Percentiles rank a stretch among this genome's conserved stretches.
Evolutionary conservation across 176 grass and related monocot genomes (phyloP).

Genomic region (Rhynchospora tenuis): DNA sequence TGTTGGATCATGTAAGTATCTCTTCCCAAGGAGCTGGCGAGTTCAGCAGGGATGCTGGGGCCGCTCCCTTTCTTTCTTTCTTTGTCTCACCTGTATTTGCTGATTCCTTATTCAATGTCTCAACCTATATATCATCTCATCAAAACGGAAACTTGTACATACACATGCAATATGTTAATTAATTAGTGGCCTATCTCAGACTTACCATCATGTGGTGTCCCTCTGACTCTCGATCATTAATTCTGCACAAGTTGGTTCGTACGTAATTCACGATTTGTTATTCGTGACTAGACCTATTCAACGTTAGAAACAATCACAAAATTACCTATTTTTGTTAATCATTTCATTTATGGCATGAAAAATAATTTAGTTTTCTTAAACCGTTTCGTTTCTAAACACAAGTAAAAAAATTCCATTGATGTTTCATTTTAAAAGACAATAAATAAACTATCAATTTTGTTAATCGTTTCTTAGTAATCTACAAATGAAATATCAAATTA

Average conservation of each 20-base stretch:
- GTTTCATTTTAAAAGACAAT: no score
- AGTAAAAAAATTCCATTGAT: no score
- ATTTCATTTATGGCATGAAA: no score
- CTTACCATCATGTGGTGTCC: background rate
- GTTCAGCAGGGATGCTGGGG: background rate
- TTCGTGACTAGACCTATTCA: no score
- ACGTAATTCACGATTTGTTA: background rate
- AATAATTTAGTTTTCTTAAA: no score
- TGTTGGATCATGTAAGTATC: background rate
- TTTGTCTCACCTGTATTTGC: constrained; percentile 2
- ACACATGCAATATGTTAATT: background rate
- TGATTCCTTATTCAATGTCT: background rate
- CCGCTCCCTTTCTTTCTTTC: constrained; percentile 2
- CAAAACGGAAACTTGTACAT: background rate
- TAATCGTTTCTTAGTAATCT: no score
- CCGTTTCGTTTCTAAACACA: no score
- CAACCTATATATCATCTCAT: constrained; percentile 8
- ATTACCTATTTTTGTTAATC: no score
- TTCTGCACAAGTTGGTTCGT: background rate
- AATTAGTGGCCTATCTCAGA: background rate
- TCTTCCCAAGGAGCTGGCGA: background rate
- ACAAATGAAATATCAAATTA: no score
- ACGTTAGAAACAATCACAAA: no score
- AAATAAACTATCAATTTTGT: no score
- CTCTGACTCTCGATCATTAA: background rate